phyloP scores from a whole-genome alignment of 495 filamentous ascomycete genomes.

The Penicillium verhagenii region DNA sequence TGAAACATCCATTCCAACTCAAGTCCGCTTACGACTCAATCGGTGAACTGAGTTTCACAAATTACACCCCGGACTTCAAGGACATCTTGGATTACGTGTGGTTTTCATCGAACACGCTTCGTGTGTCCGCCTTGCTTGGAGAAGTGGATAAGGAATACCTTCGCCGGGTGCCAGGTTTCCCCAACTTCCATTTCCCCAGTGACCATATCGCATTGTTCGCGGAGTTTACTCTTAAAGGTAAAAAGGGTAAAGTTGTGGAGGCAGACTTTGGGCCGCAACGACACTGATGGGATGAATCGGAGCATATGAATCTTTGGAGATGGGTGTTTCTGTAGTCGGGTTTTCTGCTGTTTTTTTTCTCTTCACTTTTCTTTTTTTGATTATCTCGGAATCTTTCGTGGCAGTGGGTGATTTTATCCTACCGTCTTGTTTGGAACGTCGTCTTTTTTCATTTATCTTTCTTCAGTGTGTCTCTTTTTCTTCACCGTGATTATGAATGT shows the following conservation, averaged over 20 bases:
- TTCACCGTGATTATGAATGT: slow-evolving; percentile 20
- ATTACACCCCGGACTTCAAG: slow-evolving; percentile 89
- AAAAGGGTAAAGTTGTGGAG: slow-evolving; percentile 75
- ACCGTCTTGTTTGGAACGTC: slow-evolving; percentile 20
- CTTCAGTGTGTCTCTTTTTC: slow-evolving; percentile 14
- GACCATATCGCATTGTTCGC: slow-evolving; percentile 92
- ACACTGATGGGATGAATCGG: slow-evolving; percentile 42
- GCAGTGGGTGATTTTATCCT: slow-evolving; percentile 27
- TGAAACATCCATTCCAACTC: slow-evolving; percentile 89
- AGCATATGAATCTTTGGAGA: slow-evolving; percentile 43
- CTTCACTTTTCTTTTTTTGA: slow-evolving; percentile 17
- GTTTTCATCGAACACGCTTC: slow-evolving; percentile 89
- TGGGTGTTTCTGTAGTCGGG: slow-evolving; percentile 44
- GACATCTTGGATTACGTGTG: slow-evolving; percentile 96
- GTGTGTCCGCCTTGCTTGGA: slow-evolving; percentile 83
- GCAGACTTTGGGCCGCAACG: slow-evolving; percentile 61
- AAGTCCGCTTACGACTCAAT: slow-evolving; percentile 79
- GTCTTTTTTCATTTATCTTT: slow-evolving; percentile 18
- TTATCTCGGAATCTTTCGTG: slow-evolving; percentile 47
- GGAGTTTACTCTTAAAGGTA: slow-evolving; percentile 89
- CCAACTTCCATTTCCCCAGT: slow-evolving; percentile 95
- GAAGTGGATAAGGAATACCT: slow-evolving; percentile 90
- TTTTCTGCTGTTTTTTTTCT: slow-evolving; percentile 24
- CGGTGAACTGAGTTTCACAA: slow-evolving; percentile 88
- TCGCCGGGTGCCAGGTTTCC: slow-evolving; percentile 87